Conservation (phyloP, 2,329 filamentous ascomycete species). For the Paracoccidioides brasiliensis region DNA sequence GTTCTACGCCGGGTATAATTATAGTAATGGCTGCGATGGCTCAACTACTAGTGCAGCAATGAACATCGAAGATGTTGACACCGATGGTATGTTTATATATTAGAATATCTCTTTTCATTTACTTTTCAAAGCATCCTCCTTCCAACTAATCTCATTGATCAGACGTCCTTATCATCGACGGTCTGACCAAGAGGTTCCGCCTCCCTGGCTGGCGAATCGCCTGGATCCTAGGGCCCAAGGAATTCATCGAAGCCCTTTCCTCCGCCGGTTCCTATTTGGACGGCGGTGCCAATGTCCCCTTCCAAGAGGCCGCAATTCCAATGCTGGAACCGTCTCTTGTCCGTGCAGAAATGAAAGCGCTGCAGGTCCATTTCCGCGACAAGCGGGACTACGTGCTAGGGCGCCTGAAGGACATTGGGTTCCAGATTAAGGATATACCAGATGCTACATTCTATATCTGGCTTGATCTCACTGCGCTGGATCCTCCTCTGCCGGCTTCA, state of each 20-base stretch:
- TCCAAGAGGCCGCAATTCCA: constrained; percentile 82
- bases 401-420: constrained; percentile 73
- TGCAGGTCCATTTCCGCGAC: constrained; percentile 78
- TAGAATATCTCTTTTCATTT: neutral
- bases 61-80: constrained; percentile 79
- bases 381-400: constrained; percentile 86
- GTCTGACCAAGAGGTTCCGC: constrained; percentile 90
- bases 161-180: constrained; percentile 89
- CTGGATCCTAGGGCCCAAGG: constrained; percentile 91
- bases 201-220: constrained; percentile 93
- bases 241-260: constrained; percentile 87
- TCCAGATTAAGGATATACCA: constrained; percentile 69
- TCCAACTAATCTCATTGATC: constrained; percentile 11
- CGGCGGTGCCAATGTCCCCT: constrained; percentile 85
- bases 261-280: constrained; percentile 90
- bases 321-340: constrained; percentile 87
- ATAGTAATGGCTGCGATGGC: constrained; percentile 83
- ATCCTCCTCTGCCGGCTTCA: constrained; percentile 41
- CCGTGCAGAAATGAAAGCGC: constrained; percentile 70
- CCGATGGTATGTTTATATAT: constrained; percentile 42
- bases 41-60: constrained; percentile 77
- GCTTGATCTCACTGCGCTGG: constrained; percentile 44
- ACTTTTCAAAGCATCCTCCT: constrained; percentile 5
- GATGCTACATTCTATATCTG: constrained; percentile 93
- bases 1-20: constrained; percentile 95